phyloP scores from a whole-genome alignment of 1,284 basidiomycete genomes.

The Cutaneotrichosporon cyanovorans region DNA sequence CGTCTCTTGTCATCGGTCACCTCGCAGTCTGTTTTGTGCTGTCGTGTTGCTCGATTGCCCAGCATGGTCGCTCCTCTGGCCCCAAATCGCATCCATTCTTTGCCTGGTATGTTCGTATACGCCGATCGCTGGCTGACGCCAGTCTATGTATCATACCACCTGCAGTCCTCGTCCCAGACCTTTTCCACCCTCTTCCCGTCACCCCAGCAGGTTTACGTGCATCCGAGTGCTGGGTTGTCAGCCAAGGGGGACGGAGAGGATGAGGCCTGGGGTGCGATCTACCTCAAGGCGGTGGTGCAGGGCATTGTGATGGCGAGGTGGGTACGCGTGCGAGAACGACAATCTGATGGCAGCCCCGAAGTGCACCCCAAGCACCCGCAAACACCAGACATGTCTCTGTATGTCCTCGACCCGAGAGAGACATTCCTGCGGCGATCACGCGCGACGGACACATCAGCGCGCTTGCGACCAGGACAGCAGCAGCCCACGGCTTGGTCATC shows the following conservation, averaged over 20 bases:
- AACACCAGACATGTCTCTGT: slow-evolving; percentile 36
- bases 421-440: slow-evolving; percentile 34
- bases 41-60: background rate
- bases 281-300: slow-evolving; percentile 39
- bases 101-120: slow-evolving; percentile 31
- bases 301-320: slow-evolving; percentile 41
- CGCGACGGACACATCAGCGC: slow-evolving; percentile 10
- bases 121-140: background rate
- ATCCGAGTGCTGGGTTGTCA: slow-evolving; percentile 25
- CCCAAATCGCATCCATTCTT: slow-evolving; percentile 38
- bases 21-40: too few relatives aligned
- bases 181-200: slow-evolving; percentile 33
- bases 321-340: slow-evolving; percentile 3
- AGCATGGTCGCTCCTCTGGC: slow-evolving; percentile 21
- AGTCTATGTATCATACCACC: slow-evolving; percentile 40
- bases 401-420: slow-evolving; percentile 42
- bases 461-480: slow-evolving; percentile 7
- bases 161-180: slow-evolving; percentile 30
- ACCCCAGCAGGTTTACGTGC: slow-evolving; percentile 41
- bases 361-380: slow-evolving; percentile 27
- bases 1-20: too few relatives aligned
- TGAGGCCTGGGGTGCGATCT: slow-evolving; percentile 41
- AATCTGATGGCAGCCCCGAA: slow-evolving; percentile 31
- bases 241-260: slow-evolving; percentile 19
- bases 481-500: slow-evolving; percentile 3